Percentiles rank a stretch among this genome's conserved stretches.
These are phyloP conservation scores for Cystobasidiaceae sp. DNA, from an alignment of 1,284 basidiomycete species.

Conservation along the genomic window DNA sequence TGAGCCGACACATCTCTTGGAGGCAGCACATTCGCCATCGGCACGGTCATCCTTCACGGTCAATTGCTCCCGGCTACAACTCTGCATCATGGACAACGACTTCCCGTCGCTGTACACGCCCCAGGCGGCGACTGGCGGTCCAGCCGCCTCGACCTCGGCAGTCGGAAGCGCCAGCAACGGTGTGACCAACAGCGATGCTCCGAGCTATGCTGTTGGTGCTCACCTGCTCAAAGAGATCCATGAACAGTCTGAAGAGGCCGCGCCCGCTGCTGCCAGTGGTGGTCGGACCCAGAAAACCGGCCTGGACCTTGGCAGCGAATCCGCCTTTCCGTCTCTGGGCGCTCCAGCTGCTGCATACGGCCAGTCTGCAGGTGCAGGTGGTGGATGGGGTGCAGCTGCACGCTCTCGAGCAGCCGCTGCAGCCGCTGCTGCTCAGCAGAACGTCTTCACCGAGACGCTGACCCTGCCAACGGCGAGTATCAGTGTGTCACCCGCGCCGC, in stretches of 20 bases:
- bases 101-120: slow-evolving; percentile 31
- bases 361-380: slow-evolving; percentile 40
- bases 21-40: neutral
- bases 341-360: slow-evolving; percentile 38
- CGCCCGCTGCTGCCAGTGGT: neutral
- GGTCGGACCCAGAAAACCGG: neutral
- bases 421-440: neutral
- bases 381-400: slow-evolving; percentile 40
- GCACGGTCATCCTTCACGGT: neutral
- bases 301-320: slow-evolving; percentile 41
- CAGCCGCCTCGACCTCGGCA: neutral
- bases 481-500: slow-evolving; percentile 8
- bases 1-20: neutral
- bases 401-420: slow-evolving; percentile 25
- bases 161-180: neutral
- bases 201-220: slow-evolving; percentile 14
- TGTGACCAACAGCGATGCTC: neutral
- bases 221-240: slow-evolving; percentile 26
- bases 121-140: neutral
- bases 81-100: slow-evolving; percentile 26
- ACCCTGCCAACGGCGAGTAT: slow-evolving; percentile 20
- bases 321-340: slow-evolving; percentile 47
- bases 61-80: too few relatives aligned
- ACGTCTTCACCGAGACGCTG: slow-evolving; percentile 15
- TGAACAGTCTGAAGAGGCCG: slow-evolving; percentile 18